phyloP scores from a whole-genome alignment of 352 stramenopile genomes.

The Phytophthora vignae region DNA sequence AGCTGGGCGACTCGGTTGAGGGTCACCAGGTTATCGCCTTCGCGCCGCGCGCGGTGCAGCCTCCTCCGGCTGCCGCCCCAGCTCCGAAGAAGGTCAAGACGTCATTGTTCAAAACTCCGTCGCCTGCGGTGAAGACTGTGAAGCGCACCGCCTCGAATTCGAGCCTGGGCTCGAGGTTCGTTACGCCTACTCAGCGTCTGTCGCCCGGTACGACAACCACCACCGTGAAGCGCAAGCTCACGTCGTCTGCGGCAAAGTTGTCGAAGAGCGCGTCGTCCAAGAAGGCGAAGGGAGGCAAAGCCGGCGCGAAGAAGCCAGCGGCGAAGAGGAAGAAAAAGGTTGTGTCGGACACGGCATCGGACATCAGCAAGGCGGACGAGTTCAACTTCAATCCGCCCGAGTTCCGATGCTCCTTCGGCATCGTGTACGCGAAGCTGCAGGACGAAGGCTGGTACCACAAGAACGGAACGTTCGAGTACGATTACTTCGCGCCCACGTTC shows the following conservation, averaged over 20 bases:
- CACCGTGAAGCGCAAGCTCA: slow-evolving; percentile 39
- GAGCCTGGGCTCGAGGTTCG: slow-evolving; percentile 22
- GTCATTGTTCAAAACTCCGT: slow-evolving; percentile 51
- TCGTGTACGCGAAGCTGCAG: slow-evolving; percentile 71
- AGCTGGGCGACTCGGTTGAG: slow-evolving; percentile 76
- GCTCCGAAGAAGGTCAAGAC: slow-evolving; percentile 40
- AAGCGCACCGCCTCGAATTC: slow-evolving; percentile 35
- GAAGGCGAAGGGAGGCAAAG: slow-evolving; percentile 42
- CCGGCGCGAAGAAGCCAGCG: slow-evolving; percentile 33
- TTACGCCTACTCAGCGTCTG: slow-evolving; percentile 39
- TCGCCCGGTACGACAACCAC: slow-evolving; percentile 14
- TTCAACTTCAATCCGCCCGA: slow-evolving; percentile 62
- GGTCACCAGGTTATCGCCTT: slow-evolving; percentile 70
- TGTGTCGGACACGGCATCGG: slow-evolving; percentile 9
- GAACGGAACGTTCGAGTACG: slow-evolving; percentile 74
- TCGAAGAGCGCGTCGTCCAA: slow-evolving; percentile 27
- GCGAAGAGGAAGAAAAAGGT: slow-evolving; percentile 37
- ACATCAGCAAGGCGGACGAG: slow-evolving; percentile 34
- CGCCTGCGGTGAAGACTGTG: slow-evolving; percentile 42
- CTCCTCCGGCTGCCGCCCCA: slow-evolving; percentile 11
- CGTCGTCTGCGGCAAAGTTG: slow-evolving; percentile 34
- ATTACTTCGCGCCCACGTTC: slow-evolving; percentile 83
- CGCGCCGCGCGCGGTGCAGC: slow-evolving; percentile 29
- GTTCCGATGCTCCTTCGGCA: slow-evolving; percentile 75
- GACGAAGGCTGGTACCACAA: slow-evolving; percentile 67